Conservation (phyloP, 208 protist genomes). For the Leptomonas seymouri region DNA sequence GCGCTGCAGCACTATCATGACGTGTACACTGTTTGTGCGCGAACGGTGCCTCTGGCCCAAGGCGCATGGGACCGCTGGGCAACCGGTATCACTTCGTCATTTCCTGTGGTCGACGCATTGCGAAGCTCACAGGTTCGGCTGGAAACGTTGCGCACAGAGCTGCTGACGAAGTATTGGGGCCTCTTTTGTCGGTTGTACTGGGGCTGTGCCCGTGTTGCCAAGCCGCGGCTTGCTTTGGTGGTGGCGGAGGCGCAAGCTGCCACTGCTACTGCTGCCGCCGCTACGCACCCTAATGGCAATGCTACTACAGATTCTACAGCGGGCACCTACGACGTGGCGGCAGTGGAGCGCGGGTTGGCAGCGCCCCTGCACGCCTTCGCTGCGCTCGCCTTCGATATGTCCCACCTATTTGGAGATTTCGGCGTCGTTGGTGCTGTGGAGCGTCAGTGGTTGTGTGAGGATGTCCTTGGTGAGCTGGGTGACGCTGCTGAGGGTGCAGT, state of each 20-base stretch:
- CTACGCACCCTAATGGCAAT: background rate
- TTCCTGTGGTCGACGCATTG: background rate
- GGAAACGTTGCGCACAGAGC: constrained; percentile 9
- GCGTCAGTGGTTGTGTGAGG: constrained; percentile 57
- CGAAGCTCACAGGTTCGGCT: background rate
- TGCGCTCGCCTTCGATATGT: constrained; percentile 38
- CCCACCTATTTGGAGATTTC: constrained; percentile 56
- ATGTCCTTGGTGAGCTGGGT: constrained; percentile 21
- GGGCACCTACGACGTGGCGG: background rate
- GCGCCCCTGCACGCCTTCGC: constrained; percentile 47
- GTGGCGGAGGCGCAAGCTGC: constrained; percentile 5
- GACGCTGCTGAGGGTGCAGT: constrained; percentile 20
- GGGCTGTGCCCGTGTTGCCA: constrained; percentile 11
- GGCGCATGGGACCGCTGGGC: constrained; percentile 9
- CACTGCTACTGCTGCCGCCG: background rate
- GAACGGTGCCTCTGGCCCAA: constrained; percentile 32
- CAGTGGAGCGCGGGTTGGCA: constrained; percentile 4
- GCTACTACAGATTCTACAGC: background rate
- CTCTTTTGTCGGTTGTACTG: constrained; percentile 21
- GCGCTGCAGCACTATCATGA: constrained; percentile 45
- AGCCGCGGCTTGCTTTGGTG: constrained; percentile 15
- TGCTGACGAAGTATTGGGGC: constrained; percentile 16
- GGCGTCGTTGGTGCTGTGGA: constrained; percentile 48
- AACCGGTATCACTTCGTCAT: constrained; percentile 13
- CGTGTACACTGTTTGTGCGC: constrained; percentile 34